Percentiles rank a stretch among this genome's conserved stretches.
Conservation (phyloP, 148 eudicot genomes). For the Suaeda aralocaspica region DNA sequence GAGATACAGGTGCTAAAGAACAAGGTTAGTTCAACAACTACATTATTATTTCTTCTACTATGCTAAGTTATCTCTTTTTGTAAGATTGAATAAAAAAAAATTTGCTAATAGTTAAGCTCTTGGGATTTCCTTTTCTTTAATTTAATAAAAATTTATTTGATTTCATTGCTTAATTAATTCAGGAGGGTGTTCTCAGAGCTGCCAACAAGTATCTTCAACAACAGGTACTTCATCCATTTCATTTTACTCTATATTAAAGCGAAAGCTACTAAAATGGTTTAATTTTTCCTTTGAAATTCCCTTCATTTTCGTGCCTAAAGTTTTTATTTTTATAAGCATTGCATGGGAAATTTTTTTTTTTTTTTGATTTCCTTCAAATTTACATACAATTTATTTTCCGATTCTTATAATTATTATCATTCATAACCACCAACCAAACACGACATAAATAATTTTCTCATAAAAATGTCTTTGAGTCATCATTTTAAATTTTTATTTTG, state of each 20-base stretch:
- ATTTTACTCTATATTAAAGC: no score
- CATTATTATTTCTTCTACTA: not conserved
- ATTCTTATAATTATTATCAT: no score
- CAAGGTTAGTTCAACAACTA: conserved; percentile 43
- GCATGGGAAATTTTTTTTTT: no score
- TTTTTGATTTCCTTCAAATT: no score
- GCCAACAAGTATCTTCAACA: conserved; percentile 78
- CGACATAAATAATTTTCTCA: no score
- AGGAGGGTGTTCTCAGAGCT: conserved; percentile 79
- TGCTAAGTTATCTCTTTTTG: no score
- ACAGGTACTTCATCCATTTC: conserved; percentile 34
- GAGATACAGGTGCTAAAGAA: conserved; percentile 75
- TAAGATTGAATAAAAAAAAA: no score
- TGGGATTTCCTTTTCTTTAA: not conserved
- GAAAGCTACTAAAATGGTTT: not conserved
- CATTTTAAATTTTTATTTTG: not conserved
- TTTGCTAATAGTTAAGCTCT: not conserved
- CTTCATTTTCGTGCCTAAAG: not conserved
- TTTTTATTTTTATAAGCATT: no score
- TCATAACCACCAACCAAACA: no score
- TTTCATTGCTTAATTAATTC: conserved; percentile 1
- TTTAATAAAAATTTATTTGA: not conserved
- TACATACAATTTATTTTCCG: no score
- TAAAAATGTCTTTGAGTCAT: no score
- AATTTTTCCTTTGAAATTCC: not conserved